A percentile compares a stretch with the other conserved stretches of the same genome.
Evolutionary conservation across 495 filamentous ascomycete genomes (phyloP).

Genomic region (Clohesyomyces aquaticus): DNA sequence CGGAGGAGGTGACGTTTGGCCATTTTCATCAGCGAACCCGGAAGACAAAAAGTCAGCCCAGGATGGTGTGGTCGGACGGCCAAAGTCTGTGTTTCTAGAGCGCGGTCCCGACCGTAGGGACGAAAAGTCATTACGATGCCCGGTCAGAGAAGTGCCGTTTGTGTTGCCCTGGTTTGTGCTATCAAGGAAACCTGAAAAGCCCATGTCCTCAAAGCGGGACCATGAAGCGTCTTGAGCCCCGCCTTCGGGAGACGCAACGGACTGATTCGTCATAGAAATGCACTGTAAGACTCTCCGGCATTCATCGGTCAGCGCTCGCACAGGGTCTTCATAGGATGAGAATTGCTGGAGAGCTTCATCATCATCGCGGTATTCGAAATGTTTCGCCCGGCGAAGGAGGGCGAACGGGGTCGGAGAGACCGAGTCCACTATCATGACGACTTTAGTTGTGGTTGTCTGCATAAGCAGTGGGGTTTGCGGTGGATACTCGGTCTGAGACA

Average conservation of each 20-base stretch:
- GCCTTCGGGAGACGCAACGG: slow-evolving; percentile 55
- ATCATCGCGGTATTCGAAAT: slow-evolving; percentile 92
- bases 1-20: slow-evolving; percentile 57
- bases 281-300: slow-evolving; percentile 86
- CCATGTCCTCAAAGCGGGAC: slow-evolving; percentile 95
- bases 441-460: slow-evolving; percentile 79
- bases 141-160: slow-evolving; percentile 22
- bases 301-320: slow-evolving; percentile 87
- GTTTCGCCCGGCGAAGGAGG: slow-evolving; percentile 84
- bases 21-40: slow-evolving; percentile 79
- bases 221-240: slow-evolving; percentile 81
- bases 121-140: slow-evolving; percentile 26
- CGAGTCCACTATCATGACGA: slow-evolving; percentile 94
- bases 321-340: slow-evolving; percentile 85
- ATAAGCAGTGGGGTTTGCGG: slow-evolving; percentile 77
- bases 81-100: slow-evolving; percentile 65
- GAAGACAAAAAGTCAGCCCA: slow-evolving; percentile 97
- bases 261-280: slow-evolving; percentile 88
- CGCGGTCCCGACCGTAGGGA: slow-evolving; percentile 64
- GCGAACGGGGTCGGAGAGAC: slow-evolving; percentile 96
- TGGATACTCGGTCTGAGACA: slow-evolving; percentile 94
- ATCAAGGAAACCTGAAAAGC: slow-evolving; percentile 69
- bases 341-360: slow-evolving; percentile 81
- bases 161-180: slow-evolving; percentile 18
- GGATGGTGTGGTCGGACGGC: slow-evolving; percentile 90